Base-by-base conservation (phyloP, 768 basidiomycete species). In the Grammothele lineata region DNA sequence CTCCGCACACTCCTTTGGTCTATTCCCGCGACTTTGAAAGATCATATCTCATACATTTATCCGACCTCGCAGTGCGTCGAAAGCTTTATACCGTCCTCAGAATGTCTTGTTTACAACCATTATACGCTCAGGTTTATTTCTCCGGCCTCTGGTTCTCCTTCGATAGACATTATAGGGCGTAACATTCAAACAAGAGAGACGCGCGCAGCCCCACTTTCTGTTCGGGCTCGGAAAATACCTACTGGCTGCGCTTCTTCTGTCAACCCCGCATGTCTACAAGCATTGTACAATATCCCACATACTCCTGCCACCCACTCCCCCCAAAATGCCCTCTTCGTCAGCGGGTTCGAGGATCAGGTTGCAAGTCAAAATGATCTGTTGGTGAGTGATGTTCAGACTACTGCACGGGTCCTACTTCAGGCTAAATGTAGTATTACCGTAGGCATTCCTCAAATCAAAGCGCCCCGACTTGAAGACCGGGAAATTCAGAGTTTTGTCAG, bases 1-100 rank as follows among this genome's bases (percentile, higher is more conserved):
- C 51, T 69, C 32, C 63, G 68, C 37, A 68, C 69, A 0, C 59
- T 71, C 15, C 45, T 53, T 12, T 69, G 66, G 56, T 68, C 69
- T 5, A 43, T 71, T n/a, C 70, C 69, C 17, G 40, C 55, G 11
- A 52, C 50, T 10, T 58, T 71, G n/a, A 54, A 58, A 35, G 45
- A 45, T 2, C 57, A 64, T 42, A 52, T 71, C 45, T 52, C 62
- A 17, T 43, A 61, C 18, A 54, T 70, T 14, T 60, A 62, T 33
- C 65, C 65, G 2, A 59, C 56, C 2, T 53, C 56, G 10, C 40
- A 58, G 54, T 62, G 53, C 65, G 61, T 59, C 53, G n/a, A 32
- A 32, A 8, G 8, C n/a, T n/a, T n/a, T n/a, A n/a, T n/a, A n/a
- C n/a, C n/a, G n/a, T n/a, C n/a, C n/a, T n/a, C n/a, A n/a, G n/a